Conservation (phyloP, 345 rosid species). For the Moricandia moricandioides region DNA sequence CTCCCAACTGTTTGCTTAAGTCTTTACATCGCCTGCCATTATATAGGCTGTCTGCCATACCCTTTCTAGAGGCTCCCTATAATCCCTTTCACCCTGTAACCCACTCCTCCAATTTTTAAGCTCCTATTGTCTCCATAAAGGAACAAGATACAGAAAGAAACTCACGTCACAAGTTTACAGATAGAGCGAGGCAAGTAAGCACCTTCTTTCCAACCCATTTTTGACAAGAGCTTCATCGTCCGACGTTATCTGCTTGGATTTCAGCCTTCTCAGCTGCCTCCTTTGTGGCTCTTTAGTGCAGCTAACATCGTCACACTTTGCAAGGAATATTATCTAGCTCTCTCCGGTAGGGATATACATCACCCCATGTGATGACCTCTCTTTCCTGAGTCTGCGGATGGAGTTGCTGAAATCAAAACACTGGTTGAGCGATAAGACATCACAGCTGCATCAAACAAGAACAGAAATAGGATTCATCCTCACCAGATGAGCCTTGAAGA, state of each 20-base stretch:
- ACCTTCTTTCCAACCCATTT: constrained; percentile 99
- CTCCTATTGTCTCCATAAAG: constrained; percentile 31
- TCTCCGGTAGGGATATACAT: constrained; percentile 82
- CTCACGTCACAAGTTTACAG: constrained; percentile 30
- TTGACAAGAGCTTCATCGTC: constrained; percentile 87
- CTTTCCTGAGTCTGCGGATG: constrained; percentile 44
- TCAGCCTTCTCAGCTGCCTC: constrained; percentile 78
- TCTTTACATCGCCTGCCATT: constrained; percentile 82
- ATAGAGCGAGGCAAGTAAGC: constrained; percentile 24
- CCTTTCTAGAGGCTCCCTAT: constrained; percentile 87
- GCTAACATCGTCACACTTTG: constrained; percentile 74
- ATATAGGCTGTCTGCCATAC: constrained; percentile 94
- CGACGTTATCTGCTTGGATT: constrained; percentile 96
- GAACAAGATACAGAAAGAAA: constrained; percentile 35
- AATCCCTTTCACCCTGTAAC: constrained; percentile 96
- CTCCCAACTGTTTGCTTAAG: constrained; percentile 83
- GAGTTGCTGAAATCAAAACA: constrained; percentile 26
- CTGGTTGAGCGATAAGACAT: constrained; percentile 12
- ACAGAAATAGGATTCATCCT: constrained; percentile 20
- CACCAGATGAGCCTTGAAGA: constrained; percentile 63
- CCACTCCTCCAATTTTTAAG: constrained; percentile 37
- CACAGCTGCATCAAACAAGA: constrained; percentile 11
- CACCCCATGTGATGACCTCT: constrained; percentile 99
- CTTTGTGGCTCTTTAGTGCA: constrained; percentile 57
- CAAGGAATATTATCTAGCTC: constrained; percentile 94